Base-by-base conservation (phyloP, 2,329 filamentous ascomycete species). In the Cercospora sp. region DNA sequence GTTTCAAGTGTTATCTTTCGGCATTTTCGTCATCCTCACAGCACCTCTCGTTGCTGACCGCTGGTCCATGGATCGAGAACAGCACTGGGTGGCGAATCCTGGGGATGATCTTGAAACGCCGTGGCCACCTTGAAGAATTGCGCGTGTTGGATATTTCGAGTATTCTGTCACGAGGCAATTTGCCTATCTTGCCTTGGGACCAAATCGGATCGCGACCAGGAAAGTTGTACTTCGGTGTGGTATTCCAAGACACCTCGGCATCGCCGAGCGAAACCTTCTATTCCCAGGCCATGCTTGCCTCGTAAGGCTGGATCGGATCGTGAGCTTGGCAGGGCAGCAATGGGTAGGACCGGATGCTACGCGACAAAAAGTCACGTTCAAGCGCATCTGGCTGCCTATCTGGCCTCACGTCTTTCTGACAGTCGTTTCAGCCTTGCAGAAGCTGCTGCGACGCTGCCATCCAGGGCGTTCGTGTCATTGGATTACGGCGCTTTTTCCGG, bases 1-100 rank as follows among this genome's bases (percentile, higher is more conserved):
- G 49, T 55, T 55, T 55, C 49, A 55, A 55, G 49, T 55, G 49
- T 55, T 55, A 55, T 55, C 49, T 55, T 55, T 55, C 49, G 49
- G 49, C 49, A 3, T 55, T 55, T 55, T 55, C 49, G 37, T 43
- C 37, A 43, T n/a, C 16, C n/a, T 43, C 24, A 55, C 49, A 13
- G 49, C 12, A 7, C 10, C 12, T 53, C 5, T 28, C 21, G 3
- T 53, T 49, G 45, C 49, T 26, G 49, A 16, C 49, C 21, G 49
- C 49, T 30, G 45, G 21, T 55, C 21, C 24, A 53, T 26, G 45
- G 21, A n/a, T 24, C 24, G 45, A 26, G 49, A 55, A 30, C 8
- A 28, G 49, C 24, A 55, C 21, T 55, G 24, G 49, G 13, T 13
- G 49, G 49, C 13, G 49, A 55, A 55, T 30, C 49, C 21, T 55